A percentile compares a stretch with the other conserved stretches of the same genome.
These are phyloP conservation scores for Yarrowia galli DNA, from an alignment of 1,139 yeast genomes.

Conservation along the genomic window DNA sequence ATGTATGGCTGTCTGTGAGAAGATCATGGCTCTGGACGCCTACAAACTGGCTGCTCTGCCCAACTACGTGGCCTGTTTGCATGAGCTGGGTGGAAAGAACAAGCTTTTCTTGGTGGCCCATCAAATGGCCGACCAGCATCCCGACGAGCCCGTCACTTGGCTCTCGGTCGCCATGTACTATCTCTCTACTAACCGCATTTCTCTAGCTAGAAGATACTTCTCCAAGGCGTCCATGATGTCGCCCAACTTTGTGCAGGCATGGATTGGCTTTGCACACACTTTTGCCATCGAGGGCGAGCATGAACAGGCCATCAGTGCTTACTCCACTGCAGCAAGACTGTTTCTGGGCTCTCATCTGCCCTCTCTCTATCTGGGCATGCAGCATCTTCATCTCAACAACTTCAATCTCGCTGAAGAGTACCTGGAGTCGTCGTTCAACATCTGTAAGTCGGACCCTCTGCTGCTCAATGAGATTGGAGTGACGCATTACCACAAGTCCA, in stretches of 20 bases:
- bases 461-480: slow-evolving; percentile 93
- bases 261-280: slow-evolving; percentile 99
- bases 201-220: slow-evolving; percentile 87
- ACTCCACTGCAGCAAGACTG: slow-evolving; percentile 91
- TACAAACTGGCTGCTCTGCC: slow-evolving; percentile 76
- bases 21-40: slow-evolving; percentile 64
- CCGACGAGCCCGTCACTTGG: slow-evolving; percentile 88
- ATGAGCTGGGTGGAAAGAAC: slow-evolving; percentile 84
- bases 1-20: slow-evolving; percentile 78
- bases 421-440: slow-evolving; percentile 72
- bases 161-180: slow-evolving; percentile 92
- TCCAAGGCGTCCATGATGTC: slow-evolving; percentile 88
- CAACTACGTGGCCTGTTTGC: slow-evolving; percentile 79
- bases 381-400: slow-evolving; percentile 87
- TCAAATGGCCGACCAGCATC: slow-evolving; percentile 83
- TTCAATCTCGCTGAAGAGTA: slow-evolving; percentile 86
- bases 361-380: slow-evolving; percentile 92
- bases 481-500: slow-evolving; percentile 77
- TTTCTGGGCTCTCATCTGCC: slow-evolving; percentile 97
- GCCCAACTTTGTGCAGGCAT: slow-evolving; percentile 93
- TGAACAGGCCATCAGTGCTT: slow-evolving; percentile 97
- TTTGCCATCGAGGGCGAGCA: slow-evolving; percentile 98
- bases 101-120: slow-evolving; percentile 83
- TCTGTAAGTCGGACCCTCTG: slow-evolving; percentile 86
- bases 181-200: slow-evolving; percentile 70